Conservation (phyloP, 176 grass and related monocot species). For the Rhynchospora pubera region DNA sequence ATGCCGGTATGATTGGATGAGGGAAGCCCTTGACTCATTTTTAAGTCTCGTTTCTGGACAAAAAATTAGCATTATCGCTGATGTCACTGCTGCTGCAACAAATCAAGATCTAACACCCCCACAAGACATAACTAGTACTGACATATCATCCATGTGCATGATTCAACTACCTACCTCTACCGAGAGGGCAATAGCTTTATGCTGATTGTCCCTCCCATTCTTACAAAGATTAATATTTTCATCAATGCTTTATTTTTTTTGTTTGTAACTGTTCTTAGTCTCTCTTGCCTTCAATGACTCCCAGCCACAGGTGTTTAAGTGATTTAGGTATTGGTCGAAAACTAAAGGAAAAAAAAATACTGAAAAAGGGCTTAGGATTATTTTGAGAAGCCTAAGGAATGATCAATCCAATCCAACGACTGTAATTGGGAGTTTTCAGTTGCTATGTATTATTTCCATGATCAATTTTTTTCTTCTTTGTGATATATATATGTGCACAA, state of each 20-base stretch:
- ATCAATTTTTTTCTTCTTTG: not conserved
- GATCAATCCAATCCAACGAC: conserved; percentile 10
- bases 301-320: not conserved
- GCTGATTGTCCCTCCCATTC: conserved; percentile 26
- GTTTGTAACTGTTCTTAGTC: not conserved
- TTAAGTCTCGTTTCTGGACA: conserved; percentile 22
- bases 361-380: not conserved
- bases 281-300: not conserved
- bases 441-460: not conserved
- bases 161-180: conserved; percentile 39
- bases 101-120: conserved; percentile 12
- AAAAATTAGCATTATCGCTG: conserved; percentile 19
- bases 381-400: not conserved
- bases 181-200: conserved; percentile 50
- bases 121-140: conserved; percentile 18
- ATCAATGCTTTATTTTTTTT: not conserved
- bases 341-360: not conserved
- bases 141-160: conserved; percentile 45
- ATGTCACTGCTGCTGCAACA: conserved; percentile 17
- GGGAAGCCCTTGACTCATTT: conserved; percentile 62
- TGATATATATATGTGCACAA: conserved; percentile 12
- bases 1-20: conserved; percentile 91
- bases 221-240: conserved; percentile 10
- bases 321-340: conserved; percentile 3
- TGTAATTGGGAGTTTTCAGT: conserved; percentile 10